phyloP scores from a whole-genome alignment of 2,329 filamentous ascomycete species.

The Colletotrichum agaves region DNA sequence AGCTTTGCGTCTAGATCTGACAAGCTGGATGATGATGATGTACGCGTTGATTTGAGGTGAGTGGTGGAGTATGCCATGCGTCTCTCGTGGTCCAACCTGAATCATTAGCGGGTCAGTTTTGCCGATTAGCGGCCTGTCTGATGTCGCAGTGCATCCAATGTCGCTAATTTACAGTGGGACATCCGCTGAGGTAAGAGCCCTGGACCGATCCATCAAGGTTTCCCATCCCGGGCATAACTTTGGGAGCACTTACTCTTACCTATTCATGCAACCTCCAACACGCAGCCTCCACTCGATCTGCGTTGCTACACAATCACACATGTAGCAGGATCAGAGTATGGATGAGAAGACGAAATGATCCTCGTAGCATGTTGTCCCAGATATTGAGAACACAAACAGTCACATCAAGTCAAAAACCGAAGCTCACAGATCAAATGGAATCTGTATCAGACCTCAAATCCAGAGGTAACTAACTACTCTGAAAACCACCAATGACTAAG shows the following conservation, averaged over 20 bases:
- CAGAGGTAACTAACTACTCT: slow-evolving; percentile 13
- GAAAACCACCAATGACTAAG: slow-evolving; percentile 31
- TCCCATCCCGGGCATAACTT: neutral
- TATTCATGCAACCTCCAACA: neutral
- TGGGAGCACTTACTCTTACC: neutral
- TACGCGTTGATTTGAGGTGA: too few species aligned
- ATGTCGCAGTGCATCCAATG: slow-evolving; percentile 18
- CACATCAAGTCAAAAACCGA: neutral
- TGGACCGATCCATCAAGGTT: slow-evolving; percentile 1
- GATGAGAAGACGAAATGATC: too few species aligned
- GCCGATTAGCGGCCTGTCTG: slow-evolving; percentile 1
- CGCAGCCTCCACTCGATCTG: neutral
- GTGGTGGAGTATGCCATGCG: neutral
- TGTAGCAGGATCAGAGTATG: too few species aligned
- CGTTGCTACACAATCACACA: neutral
- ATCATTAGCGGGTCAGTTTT: neutral
- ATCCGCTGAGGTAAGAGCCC: neutral
- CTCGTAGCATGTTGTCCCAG: too few species aligned
- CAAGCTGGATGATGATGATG: too few species aligned
- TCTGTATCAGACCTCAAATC: neutral
- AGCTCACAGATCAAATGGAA: neutral
- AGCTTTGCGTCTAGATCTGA: too few species aligned
- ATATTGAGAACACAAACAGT: neutral
- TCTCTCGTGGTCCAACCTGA: slow-evolving; percentile 4
- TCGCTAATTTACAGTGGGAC: slow-evolving; percentile 18